Base-by-base conservation (phyloP, 805 yeast species). In the Diddensiella transvaalensis region DNA sequence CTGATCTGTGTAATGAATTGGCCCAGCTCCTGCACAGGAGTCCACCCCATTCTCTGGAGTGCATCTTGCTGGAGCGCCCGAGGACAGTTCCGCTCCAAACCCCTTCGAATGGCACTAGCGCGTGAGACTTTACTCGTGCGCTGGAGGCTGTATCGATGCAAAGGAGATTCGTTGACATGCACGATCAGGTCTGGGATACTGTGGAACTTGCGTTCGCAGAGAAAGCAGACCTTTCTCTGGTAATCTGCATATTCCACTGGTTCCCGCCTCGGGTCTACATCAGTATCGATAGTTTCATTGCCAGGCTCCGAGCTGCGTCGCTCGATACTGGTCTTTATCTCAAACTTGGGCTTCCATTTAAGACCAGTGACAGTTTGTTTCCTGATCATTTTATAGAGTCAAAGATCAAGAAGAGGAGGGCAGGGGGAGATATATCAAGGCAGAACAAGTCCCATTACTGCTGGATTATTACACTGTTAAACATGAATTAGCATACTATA, bases 171-270 rank as follows among this genome's bases (percentile, higher is more conserved):
- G 11, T 15, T 11, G 6, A n/a, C 32, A 22, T 40, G 43, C 10
- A 17, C 33, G 21, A 17, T 26, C 43, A 40, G 18, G 10, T 21
- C 43, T 13, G 23, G 33, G 23, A 6, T 22, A 13, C 17, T 4
- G 11, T 40, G 21, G 19, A 40, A 40, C 26, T 40, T 40, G 15
- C 43, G 32, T 40, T 11, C 10, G 18, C 43, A 40, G 4, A 40
- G 33, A 4, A 40, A 21, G 19, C 43, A 40, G 33, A 19, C 8
- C 15, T 40, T 40, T 11, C 43, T 11, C 19, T 6, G 19, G 8
- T 21, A 23, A 22, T 40, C 43, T 17, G 43, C 30, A 17, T 19
- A 40, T 8, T n/a, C n/a, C n/a, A n/a, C n/a, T n/a, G n/a, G n/a
- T n/a, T n/a, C n/a, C n/a, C n/a, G n/a, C n/a, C n/a, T n/a, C n/a